A percentile compares a stretch with the other conserved stretches of the same genome.
These are phyloP conservation scores for Cryptococcus sp. DNA, from an alignment of 1,284 basidiomycete species.

Conservation along the genomic window DNA sequence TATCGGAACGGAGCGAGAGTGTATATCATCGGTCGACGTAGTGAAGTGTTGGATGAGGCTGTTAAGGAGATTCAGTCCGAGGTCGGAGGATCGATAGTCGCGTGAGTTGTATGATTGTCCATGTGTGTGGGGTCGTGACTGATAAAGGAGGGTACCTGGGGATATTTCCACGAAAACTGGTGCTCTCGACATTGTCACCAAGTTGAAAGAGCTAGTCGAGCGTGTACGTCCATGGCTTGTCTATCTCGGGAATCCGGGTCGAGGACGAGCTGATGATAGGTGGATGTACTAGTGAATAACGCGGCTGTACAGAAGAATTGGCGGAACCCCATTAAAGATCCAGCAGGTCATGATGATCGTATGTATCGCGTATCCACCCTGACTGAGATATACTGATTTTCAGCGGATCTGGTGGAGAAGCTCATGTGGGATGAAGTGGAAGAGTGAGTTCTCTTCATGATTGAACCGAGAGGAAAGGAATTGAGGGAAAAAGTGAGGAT, in stretches of 20 bases:
- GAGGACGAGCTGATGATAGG: slow-evolving; percentile 4
- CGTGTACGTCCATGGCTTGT: slow-evolving; percentile 4
- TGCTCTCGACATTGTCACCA: slow-evolving; percentile 31
- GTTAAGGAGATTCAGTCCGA: slow-evolving; percentile 2
- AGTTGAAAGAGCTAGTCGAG: slow-evolving; percentile 25
- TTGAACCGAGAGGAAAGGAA: neutral
- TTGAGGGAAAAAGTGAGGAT: slow-evolving; percentile 22
- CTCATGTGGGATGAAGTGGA: slow-evolving; percentile 36
- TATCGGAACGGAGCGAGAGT: slow-evolving; percentile 29
- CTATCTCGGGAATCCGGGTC: neutral
- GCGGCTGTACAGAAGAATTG: slow-evolving; percentile 34
- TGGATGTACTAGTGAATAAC: slow-evolving; percentile 44
- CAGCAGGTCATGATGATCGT: slow-evolving; percentile 27
- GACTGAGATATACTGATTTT: neutral
- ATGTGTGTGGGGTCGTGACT: neutral
- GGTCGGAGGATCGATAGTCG: neutral
- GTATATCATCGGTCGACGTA: slow-evolving; percentile 23
- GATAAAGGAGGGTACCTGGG: slow-evolving; percentile 33
- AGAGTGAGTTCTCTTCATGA: slow-evolving; percentile 17
- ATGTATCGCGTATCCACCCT: slow-evolving; percentile 1
- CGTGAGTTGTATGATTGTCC: neutral
- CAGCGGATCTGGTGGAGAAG: slow-evolving; percentile 33
- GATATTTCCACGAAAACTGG: slow-evolving; percentile 43
- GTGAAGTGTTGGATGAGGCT: slow-evolving; percentile 5
- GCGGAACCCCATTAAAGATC: slow-evolving; percentile 22